Percentiles rank a stretch among this genome's conserved stretches.
phyloP scores from a whole-genome alignment of 805 yeast genomes.

The Metschnikowia lachancei region DNA sequence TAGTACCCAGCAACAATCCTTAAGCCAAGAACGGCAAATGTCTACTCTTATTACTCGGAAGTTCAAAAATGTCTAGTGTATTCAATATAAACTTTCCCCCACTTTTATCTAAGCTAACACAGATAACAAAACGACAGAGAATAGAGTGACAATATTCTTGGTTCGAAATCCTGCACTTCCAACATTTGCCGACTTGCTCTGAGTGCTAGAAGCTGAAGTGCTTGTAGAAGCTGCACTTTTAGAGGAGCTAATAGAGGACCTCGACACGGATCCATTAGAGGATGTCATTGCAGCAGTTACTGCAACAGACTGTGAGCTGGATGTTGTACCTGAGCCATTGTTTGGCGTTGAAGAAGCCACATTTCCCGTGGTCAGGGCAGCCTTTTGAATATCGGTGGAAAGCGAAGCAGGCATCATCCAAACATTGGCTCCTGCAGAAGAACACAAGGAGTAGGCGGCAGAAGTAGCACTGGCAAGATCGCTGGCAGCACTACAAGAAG shows the following conservation, averaged over 20 bases:
- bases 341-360: slow-evolving; percentile 7
- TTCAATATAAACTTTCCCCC: not conserved
- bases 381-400: slow-evolving; percentile 28
- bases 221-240: slow-evolving; percentile 1
- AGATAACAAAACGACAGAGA: slow-evolving; percentile 2
- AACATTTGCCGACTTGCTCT: slow-evolving; percentile 6
- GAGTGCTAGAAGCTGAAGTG: not conserved
- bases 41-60: no score
- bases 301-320: slow-evolving; percentile 11
- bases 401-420: slow-evolving; percentile 48
- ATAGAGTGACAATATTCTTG: not conserved
- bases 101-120: slow-evolving; percentile 1
- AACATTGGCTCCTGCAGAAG: slow-evolving; percentile 39
- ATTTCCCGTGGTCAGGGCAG: slow-evolving; percentile 21
- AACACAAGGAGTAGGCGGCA: slow-evolving; percentile 43
- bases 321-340: slow-evolving; percentile 7
- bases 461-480: slow-evolving; percentile 40
- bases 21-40: not conserved
- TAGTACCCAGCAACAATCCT: not conserved
- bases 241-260: not conserved
- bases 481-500: slow-evolving; percentile 30
- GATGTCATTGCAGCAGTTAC: slow-evolving; percentile 7
- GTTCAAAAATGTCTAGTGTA: no score
- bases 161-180: not conserved
- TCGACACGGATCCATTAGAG: slow-evolving; percentile 1